Evolutionary conservation across 108 stramenopile genomes (phyloP), one percentile per base, ranked within the genome.

Genomic region (Aurantiochytrium sp.): DNA sequence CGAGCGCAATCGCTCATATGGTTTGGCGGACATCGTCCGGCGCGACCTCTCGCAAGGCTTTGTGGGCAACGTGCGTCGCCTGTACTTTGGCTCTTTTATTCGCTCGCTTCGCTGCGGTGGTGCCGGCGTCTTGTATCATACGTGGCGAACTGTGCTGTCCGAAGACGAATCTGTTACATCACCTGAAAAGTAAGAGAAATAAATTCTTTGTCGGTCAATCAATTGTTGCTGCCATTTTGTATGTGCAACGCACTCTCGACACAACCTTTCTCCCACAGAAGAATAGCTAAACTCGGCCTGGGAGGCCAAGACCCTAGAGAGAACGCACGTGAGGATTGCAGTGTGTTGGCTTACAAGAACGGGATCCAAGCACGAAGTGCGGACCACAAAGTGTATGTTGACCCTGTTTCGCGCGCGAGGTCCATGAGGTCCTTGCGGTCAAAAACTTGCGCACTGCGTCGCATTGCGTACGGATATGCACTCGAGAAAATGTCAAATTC

Each of bases 401-500:
- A 23, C 35, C 14, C 18, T 8, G 64, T 42, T 3, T 69, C 64
- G 10, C 64, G 25, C 25, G 4, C 3, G 4, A 69, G 64, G 21
- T 69, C 64, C 35, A 69, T 28, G 47, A 89, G 72, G 28, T 83
- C 88, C 43, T 91, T 35, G 19, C 19, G 60, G 58, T 59, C 93
- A 35, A 93, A 92, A 29, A 91, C 87, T 87, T 93, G 88, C 18
- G 91, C 87, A 4, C 95, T 95, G 35, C 96, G 88, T 53, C 92
- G 90, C 18, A 90, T 93, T 10, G 96, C 96, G 87, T 96, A 96
- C 10, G 97, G 97, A 44, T 94, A 96, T 57, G 94, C 94, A 19
- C 96, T 96, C 72, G 93, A 90, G 92, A 97, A 97, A 18, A 97
- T 96, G 88, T 97, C 97, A 92, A 97, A 97, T 19, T 95, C 92